Base-by-base conservation (phyloP, 2,329 filamentous ascomycete genomes). In the Chaetothyriales sp. region DNA sequence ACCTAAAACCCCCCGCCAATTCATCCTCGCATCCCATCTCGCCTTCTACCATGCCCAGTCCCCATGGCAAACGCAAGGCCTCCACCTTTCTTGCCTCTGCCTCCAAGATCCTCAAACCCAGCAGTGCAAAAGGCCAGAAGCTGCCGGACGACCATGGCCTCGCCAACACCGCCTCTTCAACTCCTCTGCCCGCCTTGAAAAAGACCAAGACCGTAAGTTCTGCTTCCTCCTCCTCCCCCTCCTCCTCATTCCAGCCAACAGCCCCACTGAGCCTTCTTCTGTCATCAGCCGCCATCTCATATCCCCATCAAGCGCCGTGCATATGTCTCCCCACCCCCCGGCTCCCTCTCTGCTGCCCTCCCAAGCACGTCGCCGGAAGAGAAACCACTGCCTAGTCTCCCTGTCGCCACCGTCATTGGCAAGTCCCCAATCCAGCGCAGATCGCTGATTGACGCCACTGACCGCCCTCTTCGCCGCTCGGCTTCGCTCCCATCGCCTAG, bases 341-440 rank as follows among this genome's bases (percentile, higher is more conserved):
- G 3, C 29, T 4, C 29, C 29, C 29, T 33, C 29, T 33, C 29
- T 33, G 7, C 29, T 33, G 7, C 29, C 29, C 29, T 2, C 10
- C 28, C 49, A 37, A 58, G 53, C 37, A 40, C 33, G 10, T 40
- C 33, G 10, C 58, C 60, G 20, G 44, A 50, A n/a, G 61, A 64
- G 25, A 65, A 64, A 51, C 63, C 63, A 8, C 54, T 64, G 15
- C 63, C 63, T n/a, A 62, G 58, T 51, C 58, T 64, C 33, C 63
- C 63, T 20, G 47, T 59, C 5, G 58, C 58, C 13, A 59, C 59
- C 19, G 46, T 62, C 22, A 49, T 52, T 15, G 51, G 50, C n/a
- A 54, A 54, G 15, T 60, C 55, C 40, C 56, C 60, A 18, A 54
- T 59, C 22, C 33, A 40, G 33, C 48, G 59, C 18, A 56, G 59